Evolutionary conservation across 176 grass and related monocot genomes (phyloP), one percentile per base, ranked within the genome.

Genomic region (Pontederia paniculata): DNA sequence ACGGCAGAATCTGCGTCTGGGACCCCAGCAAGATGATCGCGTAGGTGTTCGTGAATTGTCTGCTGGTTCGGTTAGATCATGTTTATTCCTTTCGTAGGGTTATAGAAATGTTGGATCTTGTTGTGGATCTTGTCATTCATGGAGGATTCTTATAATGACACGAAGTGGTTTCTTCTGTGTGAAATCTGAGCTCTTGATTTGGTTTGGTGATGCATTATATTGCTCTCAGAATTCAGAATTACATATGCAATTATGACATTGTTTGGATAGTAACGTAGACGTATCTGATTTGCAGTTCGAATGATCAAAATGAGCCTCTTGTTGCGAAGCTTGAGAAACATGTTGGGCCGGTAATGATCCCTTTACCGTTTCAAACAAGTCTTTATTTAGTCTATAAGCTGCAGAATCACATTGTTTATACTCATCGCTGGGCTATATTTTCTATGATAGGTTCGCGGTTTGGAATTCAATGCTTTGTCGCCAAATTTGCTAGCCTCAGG

Each of bases 241-340:
- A 43, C n/a, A n/a, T 49, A 65, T 58, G 58, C 57, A 67, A 42
- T 18, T 50, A 23, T 48, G 44, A 59, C 49, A 53, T 67, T 17
- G 25, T 45, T 14, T 46, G 49, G 14, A 20, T 63, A 17, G 9
- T 68, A 47, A 48, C 59, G 18, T 48, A 20, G 17, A 65, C 75
- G 9, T 28, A 19, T 67, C 58, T 54, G 17, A 53, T 31, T 58
- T 83, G 71, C 69, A 98, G 94, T 66, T 82, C 94, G 19, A 71
- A 88, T 70, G 83, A 88, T 45, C 63, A 75, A 70, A 70, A 73
- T 44, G 78, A 71, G 61, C 62, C 83, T 20, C 72, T 88, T 77
- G 94, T 98, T 48, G 94, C 86, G 28, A 76, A 76, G 46, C 87
- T 98, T 14, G 80, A 93, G 75, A 88, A 88, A 57, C 94, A 98